phyloP scores from a whole-genome alignment of 345 rosid genomes.

The Lepidium didymum region DNA sequence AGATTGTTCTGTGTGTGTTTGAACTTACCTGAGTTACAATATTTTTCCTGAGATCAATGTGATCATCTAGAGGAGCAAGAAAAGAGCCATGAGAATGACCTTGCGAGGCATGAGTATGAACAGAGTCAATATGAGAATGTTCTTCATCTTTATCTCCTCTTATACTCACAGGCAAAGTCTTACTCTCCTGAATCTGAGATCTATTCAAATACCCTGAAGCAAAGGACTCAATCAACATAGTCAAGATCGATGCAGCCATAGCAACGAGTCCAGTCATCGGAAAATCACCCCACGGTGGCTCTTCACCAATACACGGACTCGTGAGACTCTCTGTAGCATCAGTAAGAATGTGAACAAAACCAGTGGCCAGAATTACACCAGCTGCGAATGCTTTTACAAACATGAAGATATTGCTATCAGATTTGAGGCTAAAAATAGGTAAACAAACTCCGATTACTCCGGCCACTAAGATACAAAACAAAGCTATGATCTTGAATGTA shows the following conservation, averaged over 20 bases:
- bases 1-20: too few species aligned
- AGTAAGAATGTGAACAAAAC: slow-evolving; percentile 60
- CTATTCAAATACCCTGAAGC: slow-evolving; percentile 40
- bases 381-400: slow-evolving; percentile 61
- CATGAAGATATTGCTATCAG: slow-evolving; percentile 52
- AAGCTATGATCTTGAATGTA: slow-evolving; percentile 36
- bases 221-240: slow-evolving; percentile 48
- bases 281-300: slow-evolving; percentile 45
- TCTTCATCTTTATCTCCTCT: not conserved
- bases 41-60: slow-evolving; percentile 27
- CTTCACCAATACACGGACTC: slow-evolving; percentile 38
- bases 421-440: slow-evolving; percentile 43
- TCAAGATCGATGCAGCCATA: slow-evolving; percentile 50
- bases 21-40: slow-evolving; percentile 32
- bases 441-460: slow-evolving; percentile 50
- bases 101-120: slow-evolving; percentile 51
- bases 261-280: slow-evolving; percentile 56
- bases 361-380: slow-evolving; percentile 60
- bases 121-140: slow-evolving; percentile 33
- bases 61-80: slow-evolving; percentile 11
- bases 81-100: slow-evolving; percentile 57
- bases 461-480: slow-evolving; percentile 47
- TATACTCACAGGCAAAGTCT: slow-evolving; percentile 15
- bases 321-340: slow-evolving; percentile 49
- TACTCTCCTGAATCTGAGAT: slow-evolving; percentile 20